Base-by-base conservation (phyloP, 306 rosid species). In the Gillenia trifoliata region DNA sequence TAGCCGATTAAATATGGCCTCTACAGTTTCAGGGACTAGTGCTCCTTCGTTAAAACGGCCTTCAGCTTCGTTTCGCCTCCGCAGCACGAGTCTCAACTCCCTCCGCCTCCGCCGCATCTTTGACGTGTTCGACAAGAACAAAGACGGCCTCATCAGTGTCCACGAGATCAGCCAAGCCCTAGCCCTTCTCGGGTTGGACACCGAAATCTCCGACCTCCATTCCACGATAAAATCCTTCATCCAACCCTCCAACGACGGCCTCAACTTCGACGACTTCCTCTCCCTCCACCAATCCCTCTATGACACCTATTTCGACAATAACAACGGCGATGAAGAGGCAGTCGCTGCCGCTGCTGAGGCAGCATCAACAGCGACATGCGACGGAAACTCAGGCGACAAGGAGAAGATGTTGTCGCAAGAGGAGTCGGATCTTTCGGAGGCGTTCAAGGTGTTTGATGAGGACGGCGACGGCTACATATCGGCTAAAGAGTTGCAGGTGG, bases 391-490 rank as follows among this genome's bases (percentile, higher is more conserved):
- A n/a, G 54, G 62, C 64, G 31, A n/a, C 11, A 57, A 57, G 10
- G 61, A 22, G 55, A 29, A 1, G 26, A 45, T 23, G 52, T 54
- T 61, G 68, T 50, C 73, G 3, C 89, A 79, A 67, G 84, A 89
- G 64, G 97, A 91, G 23, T 65, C 78, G 9, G 97, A 91, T 17
- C 79, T 93, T 2, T 71, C 88, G 64, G 98, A 93, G 78, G 98
- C 97, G 1, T 93, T 93, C 75, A 93, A 90, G 83, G 98, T 93
- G 52, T 93, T 93, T 73, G 98, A 93, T 10, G 93, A 85, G 75
- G 73, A 93, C 62, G 93, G 96, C 1, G 97, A 93, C 43, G 98
- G 97, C 2, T 93, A 66, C 73, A 93, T 93, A 19, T 93, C 93
- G 3, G 98, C 98, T 0, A 71, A 29, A 63, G 98, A 93, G 73